phyloP scores from a whole-genome alignment of 768 basidiomycete species.

The Pisolithus albus region DNA sequence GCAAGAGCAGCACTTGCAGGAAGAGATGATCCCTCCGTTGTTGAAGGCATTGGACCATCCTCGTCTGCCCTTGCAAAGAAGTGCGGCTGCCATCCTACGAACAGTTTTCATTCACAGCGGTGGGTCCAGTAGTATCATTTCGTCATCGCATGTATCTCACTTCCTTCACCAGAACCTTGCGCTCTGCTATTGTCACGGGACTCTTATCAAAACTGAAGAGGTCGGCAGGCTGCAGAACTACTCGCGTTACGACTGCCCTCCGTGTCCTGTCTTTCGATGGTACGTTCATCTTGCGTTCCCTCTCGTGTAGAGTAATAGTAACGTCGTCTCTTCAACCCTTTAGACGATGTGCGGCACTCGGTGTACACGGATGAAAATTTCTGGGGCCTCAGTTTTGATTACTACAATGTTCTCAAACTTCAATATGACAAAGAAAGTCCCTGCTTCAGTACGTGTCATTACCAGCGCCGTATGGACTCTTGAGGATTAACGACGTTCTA shows the following conservation, averaged over 20 bases:
- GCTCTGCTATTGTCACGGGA: slow-evolving; percentile 4
- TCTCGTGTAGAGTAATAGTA: background rate
- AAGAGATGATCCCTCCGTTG: slow-evolving; percentile 7
- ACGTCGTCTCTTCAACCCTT: background rate
- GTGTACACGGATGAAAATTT: slow-evolving; percentile 10
- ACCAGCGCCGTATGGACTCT: background rate
- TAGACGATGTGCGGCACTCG: slow-evolving; percentile 14
- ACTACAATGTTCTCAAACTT: slow-evolving; percentile 14
- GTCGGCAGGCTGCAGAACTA: slow-evolving; percentile 13
- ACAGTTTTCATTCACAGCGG: slow-evolving; percentile 10
- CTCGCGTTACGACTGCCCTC: slow-evolving; percentile 10
- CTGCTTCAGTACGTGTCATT: slow-evolving; percentile 6
- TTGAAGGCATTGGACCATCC: slow-evolving; percentile 13
- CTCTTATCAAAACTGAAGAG: slow-evolving; percentile 16
- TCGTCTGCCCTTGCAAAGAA: slow-evolving; percentile 11
- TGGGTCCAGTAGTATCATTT: background rate
- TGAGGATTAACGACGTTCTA: background rate
- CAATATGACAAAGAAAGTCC: slow-evolving; percentile 11
- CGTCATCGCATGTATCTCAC: background rate
- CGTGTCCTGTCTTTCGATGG: slow-evolving; percentile 9
- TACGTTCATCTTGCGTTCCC: slow-evolving; percentile 4
- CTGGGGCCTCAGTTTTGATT: slow-evolving; percentile 14
- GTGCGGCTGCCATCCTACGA: slow-evolving; percentile 9
- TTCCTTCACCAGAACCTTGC: slow-evolving; percentile 8
- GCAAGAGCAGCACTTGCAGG: background rate